A percentile compares a stretch with the other conserved stretches of the same genome.
These are phyloP conservation scores for Rhazya stricta DNA, from an alignment of 257 asterid genomes.

Conservation along the genomic window DNA sequence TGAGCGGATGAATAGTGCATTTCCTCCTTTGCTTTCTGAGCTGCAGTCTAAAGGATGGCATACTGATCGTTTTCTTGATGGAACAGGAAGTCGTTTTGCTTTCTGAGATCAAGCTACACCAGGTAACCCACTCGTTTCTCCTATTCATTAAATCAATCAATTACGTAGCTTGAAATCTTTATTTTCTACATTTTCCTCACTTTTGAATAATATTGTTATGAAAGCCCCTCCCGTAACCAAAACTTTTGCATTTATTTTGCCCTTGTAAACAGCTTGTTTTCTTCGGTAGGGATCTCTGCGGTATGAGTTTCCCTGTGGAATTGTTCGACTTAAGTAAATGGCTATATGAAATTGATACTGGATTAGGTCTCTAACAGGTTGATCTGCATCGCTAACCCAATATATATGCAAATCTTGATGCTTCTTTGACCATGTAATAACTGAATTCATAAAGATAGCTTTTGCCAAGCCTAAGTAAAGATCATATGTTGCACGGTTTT, in stretches of 20 bases:
- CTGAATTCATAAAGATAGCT: no score
- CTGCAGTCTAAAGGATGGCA: slow-evolving; percentile 95
- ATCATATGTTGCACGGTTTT: no score
- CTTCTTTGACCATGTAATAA: not conserved
- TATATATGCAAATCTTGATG: not conserved
- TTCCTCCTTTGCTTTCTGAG: slow-evolving; percentile 57
- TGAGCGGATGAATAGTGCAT: slow-evolving; percentile 50
- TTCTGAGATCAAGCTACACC: slow-evolving; percentile 14
- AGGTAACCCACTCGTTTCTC: not conserved
- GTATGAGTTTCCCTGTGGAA: not conserved
- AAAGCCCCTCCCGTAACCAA: not conserved
- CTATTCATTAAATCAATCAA: not conserved
- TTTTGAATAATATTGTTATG: not conserved
- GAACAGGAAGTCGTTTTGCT: slow-evolving; percentile 70
- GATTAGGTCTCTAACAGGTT: not conserved
- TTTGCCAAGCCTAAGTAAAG: no score
- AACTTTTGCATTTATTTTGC: not conserved
- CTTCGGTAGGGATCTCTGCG: not conserved
- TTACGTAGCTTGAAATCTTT: not conserved
- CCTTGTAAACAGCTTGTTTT: not conserved
- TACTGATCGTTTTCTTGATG: slow-evolving; percentile 91
- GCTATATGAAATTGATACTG: not conserved
- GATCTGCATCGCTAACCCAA: not conserved
- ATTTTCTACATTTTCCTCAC: not conserved
- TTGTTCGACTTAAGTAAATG: not conserved